Evolutionary conservation across 192 early-diverging fungal genomes (phyloP), one percentile per base, ranked within the genome.

Genomic region (Coemansia sp.): DNA sequence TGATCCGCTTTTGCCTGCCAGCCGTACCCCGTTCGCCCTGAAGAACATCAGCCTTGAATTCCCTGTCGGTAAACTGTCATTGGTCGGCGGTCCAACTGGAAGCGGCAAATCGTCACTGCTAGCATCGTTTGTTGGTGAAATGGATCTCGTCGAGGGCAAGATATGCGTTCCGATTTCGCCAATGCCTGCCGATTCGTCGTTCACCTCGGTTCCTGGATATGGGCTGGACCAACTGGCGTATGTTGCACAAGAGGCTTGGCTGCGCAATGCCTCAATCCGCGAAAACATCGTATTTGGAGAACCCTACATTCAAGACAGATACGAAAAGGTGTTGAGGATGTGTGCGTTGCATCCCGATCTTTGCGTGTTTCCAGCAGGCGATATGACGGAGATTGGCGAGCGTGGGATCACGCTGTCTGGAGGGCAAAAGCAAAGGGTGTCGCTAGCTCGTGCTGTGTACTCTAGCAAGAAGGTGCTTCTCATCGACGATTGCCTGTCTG

Each of bases 331-430:
- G 7, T 64, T 98, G 19, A 65, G 83, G 4, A 87, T 87, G 33
- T 97, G 94, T 38, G 94, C 93, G 13, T 73, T 98, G 14, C 67
- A 59, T 1, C 82, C 86, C 17, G 96, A 98, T 67, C 82, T 98
- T 37, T 84, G 85, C 9, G 89, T 88, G 55, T 67, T 98, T 14
- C 82, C 89, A 50, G 88, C 79, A 41, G 92, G 94, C 8, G 96
- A 98, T 72, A 68, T 83, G 55, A 94, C 96, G 7, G 93, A 97
- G 74, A 83, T 98, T 62, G 92, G 92, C 6, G 92, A 94, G 62
- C 87, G 88, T 42, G 92, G 92, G 15, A 84, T 92, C 20, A 91
- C 86, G 29, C 80, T 94, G 3, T 88, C 85, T 17, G 93, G 93
- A n/a, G 93, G 93, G 2, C 93, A 95, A 68, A 92, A 91, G 74